Conservation (phyloP, 2,329 filamentous ascomycete species). For the Fusarium sp. region DNA sequence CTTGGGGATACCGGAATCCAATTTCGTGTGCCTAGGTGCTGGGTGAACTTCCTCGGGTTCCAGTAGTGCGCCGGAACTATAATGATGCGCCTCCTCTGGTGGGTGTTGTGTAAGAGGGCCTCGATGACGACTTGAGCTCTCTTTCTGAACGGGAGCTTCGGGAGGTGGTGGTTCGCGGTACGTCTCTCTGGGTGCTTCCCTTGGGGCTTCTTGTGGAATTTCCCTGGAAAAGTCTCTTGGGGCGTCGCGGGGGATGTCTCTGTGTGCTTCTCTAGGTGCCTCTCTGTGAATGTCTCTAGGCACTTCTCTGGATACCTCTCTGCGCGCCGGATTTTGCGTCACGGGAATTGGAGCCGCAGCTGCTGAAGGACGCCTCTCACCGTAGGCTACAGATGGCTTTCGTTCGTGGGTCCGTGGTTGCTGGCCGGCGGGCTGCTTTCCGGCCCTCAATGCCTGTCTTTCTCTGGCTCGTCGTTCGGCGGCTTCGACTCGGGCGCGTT, state of each 20-base stretch:
- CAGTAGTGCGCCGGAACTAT: constrained; percentile 36
- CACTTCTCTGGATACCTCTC: constrained; percentile 27
- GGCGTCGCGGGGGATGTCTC: constrained; percentile 13
- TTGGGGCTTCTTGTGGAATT: constrained; percentile 19
- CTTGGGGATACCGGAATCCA: constrained; percentile 53
- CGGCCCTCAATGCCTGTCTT: constrained; percentile 55
- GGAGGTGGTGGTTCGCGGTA: constrained; percentile 25
- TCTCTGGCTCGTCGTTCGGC: constrained; percentile 78
- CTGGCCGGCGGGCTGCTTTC: constrained; percentile 35
- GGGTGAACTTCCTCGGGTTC: constrained; percentile 31
- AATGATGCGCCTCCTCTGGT: constrained; percentile 32
- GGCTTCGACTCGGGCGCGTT: constrained; percentile 82
- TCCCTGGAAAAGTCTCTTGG: constrained; percentile 24
- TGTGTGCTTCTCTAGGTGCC: constrained; percentile 19
- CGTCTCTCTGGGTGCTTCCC: constrained; percentile 24
- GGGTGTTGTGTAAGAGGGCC: constrained; percentile 34
- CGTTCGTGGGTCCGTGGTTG: constrained; percentile 39
- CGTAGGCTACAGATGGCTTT: constrained; percentile 30
- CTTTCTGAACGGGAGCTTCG: constrained; percentile 32
- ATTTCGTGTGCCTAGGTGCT: constrained; percentile 30
- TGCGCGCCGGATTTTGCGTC: constrained; percentile 23
- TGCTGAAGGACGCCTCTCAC: constrained; percentile 30
- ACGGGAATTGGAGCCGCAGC: constrained; percentile 23
- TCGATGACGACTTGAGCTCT: constrained; percentile 30
- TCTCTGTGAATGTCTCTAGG: constrained; percentile 9